Evolutionary conservation across 2,329 filamentous ascomycete species (phyloP).

Genomic region (Lachnellula willkommii): DNA sequence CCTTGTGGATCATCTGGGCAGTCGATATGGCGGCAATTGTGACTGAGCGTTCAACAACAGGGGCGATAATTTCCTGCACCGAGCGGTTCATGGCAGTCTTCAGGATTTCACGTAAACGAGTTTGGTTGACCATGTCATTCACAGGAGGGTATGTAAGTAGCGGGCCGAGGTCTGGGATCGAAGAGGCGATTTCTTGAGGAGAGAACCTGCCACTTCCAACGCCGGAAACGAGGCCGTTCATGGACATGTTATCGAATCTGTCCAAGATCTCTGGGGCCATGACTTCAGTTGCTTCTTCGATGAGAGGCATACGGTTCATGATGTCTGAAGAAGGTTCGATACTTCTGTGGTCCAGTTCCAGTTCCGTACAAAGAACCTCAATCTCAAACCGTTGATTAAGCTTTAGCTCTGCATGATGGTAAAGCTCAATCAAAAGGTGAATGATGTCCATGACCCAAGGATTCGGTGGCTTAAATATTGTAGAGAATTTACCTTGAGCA

Average conservation of each 20-base stretch:
- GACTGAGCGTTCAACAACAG: conserved; percentile 93
- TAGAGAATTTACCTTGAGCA: conserved; percentile 75
- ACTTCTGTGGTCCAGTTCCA: conserved; percentile 85
- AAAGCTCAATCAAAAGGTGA: conserved; percentile 83
- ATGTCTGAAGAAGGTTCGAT: conserved; percentile 87
- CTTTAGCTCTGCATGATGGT: conserved; percentile 88
- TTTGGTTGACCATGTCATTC: conserved; percentile 69
- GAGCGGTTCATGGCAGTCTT: conserved; percentile 81
- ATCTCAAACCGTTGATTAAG: conserved; percentile 98
- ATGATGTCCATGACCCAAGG: conserved; percentile 98
- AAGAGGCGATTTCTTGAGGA: conserved; percentile 69
- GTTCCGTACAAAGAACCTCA: conserved; percentile 89
- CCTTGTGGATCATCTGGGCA: conserved; percentile 89
- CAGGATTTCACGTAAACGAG: conserved; percentile 69
- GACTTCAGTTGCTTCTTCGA: conserved; percentile 55
- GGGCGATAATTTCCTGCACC: conserved; percentile 92
- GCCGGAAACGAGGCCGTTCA: conserved; percentile 66
- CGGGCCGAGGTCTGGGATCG: conserved; percentile 77
- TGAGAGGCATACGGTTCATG: conserved; percentile 60
- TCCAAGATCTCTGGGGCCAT: conserved; percentile 64
- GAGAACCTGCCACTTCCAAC: conserved; percentile 69
- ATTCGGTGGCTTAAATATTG: conserved; percentile 89
- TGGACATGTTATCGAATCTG: conserved; percentile 73
- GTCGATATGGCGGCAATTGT: conserved; percentile 98
- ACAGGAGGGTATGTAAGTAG: conserved; percentile 75